These are phyloP conservation scores for Aphanocladium album DNA, from an alignment of 2,329 filamentous ascomycete species.

Conservation along the genomic window DNA sequence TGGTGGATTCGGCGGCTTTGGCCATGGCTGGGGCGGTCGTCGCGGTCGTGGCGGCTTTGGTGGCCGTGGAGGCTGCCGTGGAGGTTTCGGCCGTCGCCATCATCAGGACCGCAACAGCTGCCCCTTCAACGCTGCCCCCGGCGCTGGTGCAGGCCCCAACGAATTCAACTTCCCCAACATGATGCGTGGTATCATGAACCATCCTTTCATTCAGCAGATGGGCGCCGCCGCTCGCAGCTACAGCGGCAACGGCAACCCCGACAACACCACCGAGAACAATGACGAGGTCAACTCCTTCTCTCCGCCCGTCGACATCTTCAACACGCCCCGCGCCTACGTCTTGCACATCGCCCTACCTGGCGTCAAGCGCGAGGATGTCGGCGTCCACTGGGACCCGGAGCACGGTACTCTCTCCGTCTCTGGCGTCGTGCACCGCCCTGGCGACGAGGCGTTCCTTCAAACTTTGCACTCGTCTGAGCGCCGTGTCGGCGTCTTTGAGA, in stretches of 20 bases:
- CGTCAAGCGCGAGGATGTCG: conserved; percentile 72
- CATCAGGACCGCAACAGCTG: conserved; percentile 5
- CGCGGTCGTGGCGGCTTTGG: conserved; percentile 17
- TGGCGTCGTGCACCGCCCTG: conserved; percentile 68
- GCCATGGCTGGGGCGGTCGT: conserved; percentile 18
- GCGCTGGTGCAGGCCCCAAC: conserved; percentile 18
- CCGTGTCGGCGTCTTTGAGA: conserved; percentile 69
- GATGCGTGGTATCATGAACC: conserved; percentile 34
- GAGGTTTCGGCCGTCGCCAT: conserved; percentile 9
- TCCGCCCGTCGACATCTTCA: conserved; percentile 72
- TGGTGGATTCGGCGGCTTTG: conserved; percentile 16
- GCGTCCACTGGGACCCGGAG: conserved; percentile 70
- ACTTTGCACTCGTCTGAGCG: conserved; percentile 61
- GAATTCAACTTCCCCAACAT: conserved; percentile 35
- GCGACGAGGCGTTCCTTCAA: conserved; percentile 63
- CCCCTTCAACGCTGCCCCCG: conserved; percentile 19
- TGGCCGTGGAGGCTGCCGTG: conserved; percentile 15
- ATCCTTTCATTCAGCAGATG: conserved; percentile 39
- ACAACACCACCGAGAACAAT: conserved; percentile 10
- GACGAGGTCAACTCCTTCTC: conserved; percentile 42
- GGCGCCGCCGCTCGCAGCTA: conserved; percentile 32
- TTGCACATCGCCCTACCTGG: conserved; percentile 74
- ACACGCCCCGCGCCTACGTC: conserved; percentile 58
- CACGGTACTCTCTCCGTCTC: conserved; percentile 60
- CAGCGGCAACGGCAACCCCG: conserved; percentile 11